phyloP scores from a whole-genome alignment of 2,329 filamentous ascomycete genomes.

The Diaporthe citriasiana region DNA sequence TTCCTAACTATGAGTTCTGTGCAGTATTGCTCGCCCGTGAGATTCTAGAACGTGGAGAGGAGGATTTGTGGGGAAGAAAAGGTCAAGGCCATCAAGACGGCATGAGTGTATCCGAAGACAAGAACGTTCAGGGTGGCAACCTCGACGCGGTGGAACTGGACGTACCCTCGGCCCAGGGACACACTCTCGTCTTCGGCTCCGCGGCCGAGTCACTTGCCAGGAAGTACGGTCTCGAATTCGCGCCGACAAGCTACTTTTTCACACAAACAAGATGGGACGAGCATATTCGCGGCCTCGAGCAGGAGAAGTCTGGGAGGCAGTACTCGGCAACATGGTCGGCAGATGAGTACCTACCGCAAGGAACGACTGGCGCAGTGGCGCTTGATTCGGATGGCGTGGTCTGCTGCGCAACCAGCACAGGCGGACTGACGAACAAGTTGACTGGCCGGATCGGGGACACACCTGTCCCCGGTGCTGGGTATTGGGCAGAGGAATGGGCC shows the following conservation, averaged over 20 bases:
- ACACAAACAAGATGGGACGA: conserved; percentile 81
- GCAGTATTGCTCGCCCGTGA: conserved; percentile 75
- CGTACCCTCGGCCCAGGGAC: conserved; percentile 73
- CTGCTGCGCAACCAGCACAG: conserved; percentile 77
- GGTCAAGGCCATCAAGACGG: conserved; percentile 25
- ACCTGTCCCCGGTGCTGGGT: conserved; percentile 85
- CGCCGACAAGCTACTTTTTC: conserved; percentile 81
- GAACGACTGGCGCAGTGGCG: conserved; percentile 87
- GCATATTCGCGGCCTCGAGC: conserved; percentile 67
- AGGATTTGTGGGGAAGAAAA: conserved; percentile 62
- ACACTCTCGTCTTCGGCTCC: conserved; percentile 77
- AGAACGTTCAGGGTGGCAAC: conserved; percentile 48
- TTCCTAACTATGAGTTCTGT: background rate
- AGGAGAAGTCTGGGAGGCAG: conserved; percentile 56
- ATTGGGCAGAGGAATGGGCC: conserved; percentile 90
- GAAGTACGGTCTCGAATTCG: conserved; percentile 78
- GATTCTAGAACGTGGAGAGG: conserved; percentile 77
- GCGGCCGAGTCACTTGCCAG: conserved; percentile 78
- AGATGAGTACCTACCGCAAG: conserved; percentile 81
- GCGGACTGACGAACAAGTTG: conserved; percentile 90
- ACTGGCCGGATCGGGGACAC: conserved; percentile 90
- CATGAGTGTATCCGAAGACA: conserved; percentile 42
- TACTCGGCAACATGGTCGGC: conserved; percentile 68
- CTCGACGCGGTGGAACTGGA: conserved; percentile 49
- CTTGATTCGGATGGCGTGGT: conserved; percentile 82